phyloP scores from a whole-genome alignment of 768 basidiomycete species.

The Neoboletus subvelutipes region DNA sequence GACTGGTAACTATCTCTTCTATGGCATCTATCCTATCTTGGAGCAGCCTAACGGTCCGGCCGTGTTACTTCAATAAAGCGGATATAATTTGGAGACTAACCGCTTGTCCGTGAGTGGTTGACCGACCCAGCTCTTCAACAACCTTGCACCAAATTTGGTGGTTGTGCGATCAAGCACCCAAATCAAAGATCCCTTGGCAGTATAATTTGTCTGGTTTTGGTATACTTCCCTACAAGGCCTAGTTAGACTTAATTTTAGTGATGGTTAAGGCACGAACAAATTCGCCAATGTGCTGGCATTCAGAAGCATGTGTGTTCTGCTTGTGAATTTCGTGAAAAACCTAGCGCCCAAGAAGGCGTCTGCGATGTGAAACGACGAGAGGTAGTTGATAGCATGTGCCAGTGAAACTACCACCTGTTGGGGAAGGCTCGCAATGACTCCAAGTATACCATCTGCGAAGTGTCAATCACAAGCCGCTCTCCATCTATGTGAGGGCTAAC shows the following conservation, averaged over 20 bases:
- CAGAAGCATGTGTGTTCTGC: slow-evolving; percentile 80
- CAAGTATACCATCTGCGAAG: slow-evolving; percentile 57
- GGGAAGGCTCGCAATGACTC: slow-evolving; percentile 63
- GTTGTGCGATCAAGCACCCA: slow-evolving; percentile 85
- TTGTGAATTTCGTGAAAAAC: slow-evolving; percentile 78
- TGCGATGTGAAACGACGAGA: slow-evolving; percentile 72
- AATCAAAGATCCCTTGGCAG: slow-evolving; percentile 71
- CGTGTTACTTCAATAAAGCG: background rate
- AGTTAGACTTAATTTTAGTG: background rate
- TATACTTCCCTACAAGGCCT: slow-evolving; percentile 71
- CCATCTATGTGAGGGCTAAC: background rate
- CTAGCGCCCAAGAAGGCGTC: slow-evolving; percentile 74
- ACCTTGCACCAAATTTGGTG: slow-evolving; percentile 84
- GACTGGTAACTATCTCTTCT: slow-evolving; percentile 69
- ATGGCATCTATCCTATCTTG: slow-evolving; percentile 81
- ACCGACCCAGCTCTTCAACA: slow-evolving; percentile 84
- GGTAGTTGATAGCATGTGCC: slow-evolving; percentile 69
- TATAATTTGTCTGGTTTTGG: slow-evolving; percentile 82
- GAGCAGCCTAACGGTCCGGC: slow-evolving; percentile 52
- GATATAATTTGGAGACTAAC: slow-evolving; percentile 39
- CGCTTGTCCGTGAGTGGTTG: slow-evolving; percentile 73
- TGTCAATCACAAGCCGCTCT: background rate
- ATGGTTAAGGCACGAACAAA: slow-evolving; percentile 40
- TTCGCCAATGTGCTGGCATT: slow-evolving; percentile 87
- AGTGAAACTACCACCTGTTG: slow-evolving; percentile 68